Base-by-base conservation (phyloP, 2,329 filamentous ascomycete genomes). In the Aspergillus melleus region DNA sequence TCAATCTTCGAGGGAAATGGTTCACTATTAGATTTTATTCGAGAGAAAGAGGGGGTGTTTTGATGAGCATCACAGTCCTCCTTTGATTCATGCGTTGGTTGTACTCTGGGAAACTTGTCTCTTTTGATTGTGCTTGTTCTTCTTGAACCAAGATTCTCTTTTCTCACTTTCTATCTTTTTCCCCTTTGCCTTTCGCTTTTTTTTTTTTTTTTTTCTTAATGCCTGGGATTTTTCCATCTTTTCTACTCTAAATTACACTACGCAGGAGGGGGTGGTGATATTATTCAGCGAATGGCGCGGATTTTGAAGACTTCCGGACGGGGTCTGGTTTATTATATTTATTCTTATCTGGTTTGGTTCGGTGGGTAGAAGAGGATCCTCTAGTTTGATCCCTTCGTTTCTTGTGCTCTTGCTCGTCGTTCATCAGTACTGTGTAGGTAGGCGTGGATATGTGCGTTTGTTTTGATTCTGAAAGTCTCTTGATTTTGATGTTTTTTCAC, bases 271-370 rank as follows among this genome's bases (percentile, higher is more conserved):
- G 44, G 12, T 46, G 53, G 50, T 24, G 24, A 24, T 24, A 36
- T 62, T 60, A 57, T 56, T 62, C 55, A 63, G 66, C 63, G 64
- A 69, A 61, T 55, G 70, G 69, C 68, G 66, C 61, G 63, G 60
- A 63, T 62, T 68, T 42, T n/a, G 36, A 42, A 42, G 36, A 60
- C 59, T 64, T 64, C 58, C 58, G 65, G 63, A 69, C 49, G 56
- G 59, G 59, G 59, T 64, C 59, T 57, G 39, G 61, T 53, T 56
- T 54, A 53, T 61, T 42, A 54, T 59, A 59, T 61, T 46, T 59
- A 32, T 58, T 58, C 60, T 59, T 59, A 29, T 58, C 60, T 59
- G 42, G 47, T 55, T 22, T 58, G 42, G 47, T 55, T 22, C 57
- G 50, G 50, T 49, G 30, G 54, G 42, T 47, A 24, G 42, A 12